phyloP scores from a whole-genome alignment of 2,329 filamentous ascomycete species.

The Xylariaceae sp. region DNA sequence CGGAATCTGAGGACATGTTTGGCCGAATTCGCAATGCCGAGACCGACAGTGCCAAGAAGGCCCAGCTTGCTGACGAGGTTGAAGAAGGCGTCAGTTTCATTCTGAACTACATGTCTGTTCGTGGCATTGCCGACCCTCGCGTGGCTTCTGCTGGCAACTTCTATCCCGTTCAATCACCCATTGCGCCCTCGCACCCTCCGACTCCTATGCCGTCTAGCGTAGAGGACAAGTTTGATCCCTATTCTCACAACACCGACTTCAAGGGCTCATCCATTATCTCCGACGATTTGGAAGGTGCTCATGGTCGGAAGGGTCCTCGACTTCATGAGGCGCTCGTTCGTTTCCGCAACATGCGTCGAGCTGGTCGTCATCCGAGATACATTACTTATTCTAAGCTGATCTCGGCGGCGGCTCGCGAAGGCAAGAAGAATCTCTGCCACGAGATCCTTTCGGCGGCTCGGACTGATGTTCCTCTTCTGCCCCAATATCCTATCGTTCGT shows the following conservation, averaged over 20 bases:
- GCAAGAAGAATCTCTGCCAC: conserved; percentile 74
- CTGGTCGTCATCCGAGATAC: conserved; percentile 87
- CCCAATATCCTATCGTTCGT: conserved; percentile 79
- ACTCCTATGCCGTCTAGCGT: conserved; percentile 55
- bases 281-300: conserved; percentile 77
- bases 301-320: conserved; percentile 65
- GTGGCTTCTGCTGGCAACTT: conserved; percentile 45
- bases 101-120: conserved; percentile 52
- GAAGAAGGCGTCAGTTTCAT: conserved; percentile 78
- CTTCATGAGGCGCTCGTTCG: conserved; percentile 76
- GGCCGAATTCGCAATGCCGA: conserved; percentile 66
- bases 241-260: conserved; percentile 85
- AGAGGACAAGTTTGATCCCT: conserved; percentile 86
- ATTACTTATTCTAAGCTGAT: conserved; percentile 97
- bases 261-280: conserved; percentile 88
- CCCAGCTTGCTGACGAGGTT: conserved; percentile 68
- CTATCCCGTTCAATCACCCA: conserved; percentile 41
- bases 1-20: conserved; percentile 81
- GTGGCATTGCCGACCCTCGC: conserved; percentile 51
- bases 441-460: conserved; percentile 88
- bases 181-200: conserved; percentile 45
- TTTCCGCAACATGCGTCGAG: conserved; percentile 88
- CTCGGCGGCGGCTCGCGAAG: conserved; percentile 77
- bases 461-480: conserved; percentile 76
- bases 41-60: conserved; percentile 44